Evolutionary conservation across 495 filamentous ascomycete species (phyloP), one percentile per base, ranked within the genome.

Genomic region (Monascus purpureus): DNA sequence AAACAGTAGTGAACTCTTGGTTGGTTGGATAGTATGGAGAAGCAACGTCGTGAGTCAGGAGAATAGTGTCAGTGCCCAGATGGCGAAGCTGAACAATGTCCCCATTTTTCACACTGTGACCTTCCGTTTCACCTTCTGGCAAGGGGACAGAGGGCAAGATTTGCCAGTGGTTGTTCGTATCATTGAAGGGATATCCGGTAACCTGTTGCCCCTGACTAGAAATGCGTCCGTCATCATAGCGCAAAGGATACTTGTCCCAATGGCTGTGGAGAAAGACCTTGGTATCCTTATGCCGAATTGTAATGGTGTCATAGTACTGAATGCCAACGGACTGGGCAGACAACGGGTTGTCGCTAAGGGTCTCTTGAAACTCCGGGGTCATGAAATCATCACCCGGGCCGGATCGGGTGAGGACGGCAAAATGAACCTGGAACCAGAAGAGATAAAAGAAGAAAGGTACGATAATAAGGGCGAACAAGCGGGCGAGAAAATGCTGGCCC

Each of bases 351-450:
- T 97, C 87, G 42, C 79, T 82, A 32, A 97, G 61, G 4, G 92
- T 95, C 59, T 93, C 87, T 58, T 97, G 90, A 61, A 97, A 97
- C 42, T 88, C 85, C 2, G 90, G 90, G 8, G 78, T 83, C 90
- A 97, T 97, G 63, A 97, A 97, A 38, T 97, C 90, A 47, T 97
- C 92, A 25, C 90, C 90, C 27, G 90, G 90, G 18, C 90, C 90
- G 22, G 87, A 95, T 30, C 77, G 71, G 25, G 63, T 79, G 32
- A 97, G 67, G 45, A 97, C 82, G 15, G 84, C 68, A 52, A 97
- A 96, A 58, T 97, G 90, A 18, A 96, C 86, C 65, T 96, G 90
- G 75, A 97, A 97, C 92, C 92, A 97, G 67, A 97, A 97, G 17
- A 97, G 70, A 53, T 96, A 97, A 57, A 96, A 90, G 43, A 96